Evolutionary conservation across 2,329 filamentous ascomycete species (phyloP).

Genomic region (Blumeria graminis): DNA sequence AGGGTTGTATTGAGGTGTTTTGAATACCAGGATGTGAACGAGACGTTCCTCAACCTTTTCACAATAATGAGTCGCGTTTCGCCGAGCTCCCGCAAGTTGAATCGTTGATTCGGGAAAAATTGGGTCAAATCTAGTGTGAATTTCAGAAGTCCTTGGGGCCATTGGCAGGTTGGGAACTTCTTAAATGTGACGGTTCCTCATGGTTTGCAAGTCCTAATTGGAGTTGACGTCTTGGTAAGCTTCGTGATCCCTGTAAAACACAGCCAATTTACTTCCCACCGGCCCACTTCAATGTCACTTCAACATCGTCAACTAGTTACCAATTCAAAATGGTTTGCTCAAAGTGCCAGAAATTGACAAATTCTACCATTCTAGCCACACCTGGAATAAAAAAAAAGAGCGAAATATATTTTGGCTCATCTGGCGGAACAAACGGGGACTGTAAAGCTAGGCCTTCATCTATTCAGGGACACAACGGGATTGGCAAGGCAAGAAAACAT

Average conservation of each 20-base stretch:
- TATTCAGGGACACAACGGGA: constrained; percentile 31
- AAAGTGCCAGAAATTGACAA: constrained; percentile 36
- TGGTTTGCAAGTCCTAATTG: not conserved
- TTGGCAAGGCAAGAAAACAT: constrained; percentile 27
- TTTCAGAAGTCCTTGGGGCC: too few relatives aligned
- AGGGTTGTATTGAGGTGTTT: too few relatives aligned
- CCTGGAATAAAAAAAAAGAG: constrained; percentile 41
- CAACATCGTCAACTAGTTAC: constrained; percentile 3
- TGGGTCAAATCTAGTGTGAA: too few relatives aligned
- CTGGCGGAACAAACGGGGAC: constrained; percentile 18
- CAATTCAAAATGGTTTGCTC: constrained; percentile 31
- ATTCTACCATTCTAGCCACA: constrained; percentile 35
- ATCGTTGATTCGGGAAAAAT: too few relatives aligned
- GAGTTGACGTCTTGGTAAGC: not conserved
- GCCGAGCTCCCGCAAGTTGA: too few relatives aligned
- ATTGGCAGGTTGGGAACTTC: too few relatives aligned
- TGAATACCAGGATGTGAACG: too few relatives aligned
- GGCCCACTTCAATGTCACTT: not conserved
- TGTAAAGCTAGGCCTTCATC: constrained; percentile 22
- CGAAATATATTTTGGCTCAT: constrained; percentile 40
- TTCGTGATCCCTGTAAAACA: not conserved
- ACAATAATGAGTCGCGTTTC: too few relatives aligned
- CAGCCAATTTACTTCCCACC: not conserved
- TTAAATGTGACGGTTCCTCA: too few relatives aligned
- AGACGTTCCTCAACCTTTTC: too few relatives aligned